Evolutionary conservation across 768 basidiomycete species (phyloP), one percentile per base, ranked within the genome.

Genomic region (Pleurotus djamor): DNA sequence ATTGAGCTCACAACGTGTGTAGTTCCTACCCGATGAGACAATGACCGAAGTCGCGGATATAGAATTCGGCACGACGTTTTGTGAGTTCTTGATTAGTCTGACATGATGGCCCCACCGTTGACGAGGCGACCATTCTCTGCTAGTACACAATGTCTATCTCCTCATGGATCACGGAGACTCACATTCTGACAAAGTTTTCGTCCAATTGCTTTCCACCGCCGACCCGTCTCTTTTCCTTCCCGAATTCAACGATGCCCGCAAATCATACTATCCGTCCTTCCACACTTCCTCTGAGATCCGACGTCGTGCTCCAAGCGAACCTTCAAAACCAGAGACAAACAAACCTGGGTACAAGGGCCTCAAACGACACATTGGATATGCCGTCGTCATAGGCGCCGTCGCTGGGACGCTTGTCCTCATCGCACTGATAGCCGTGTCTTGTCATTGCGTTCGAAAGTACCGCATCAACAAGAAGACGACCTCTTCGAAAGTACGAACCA

Each of bases 1-100:
- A 9, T 41, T 41, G 38, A 8, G 47, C 16, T 12, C 43, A 44
- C 33, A 34, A 55, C 36, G 17, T 4, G 21, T 47, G 28, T 59
- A 89, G 88, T 91, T 90, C 74, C 89, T 90, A 64, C 88, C 88
- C 5, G 81, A 83, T 47, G 79, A 81, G 6, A 82, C 78, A 45
- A 74, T 79, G 49, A 67, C 71, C 44, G 73, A 79, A 32, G 75
- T 69, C 21, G 89, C 78, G 61, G 88, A 90, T 65, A 79, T 87
- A 67, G 80, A 90, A 47, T 74, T 91, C 50, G 89, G 89, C 58
- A 90, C 90, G 86, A 78, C 82, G 7, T 90, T 89, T 73, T 69
- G 88, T 89, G 63, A 65, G 86, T 77, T 4, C 38, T 9, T n/a
- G 38, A 10, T 41, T 41, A 41, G 17, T 52, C 0, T 16, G 48